Percentiles rank a stretch among this genome's conserved stretches.
Conservation (phyloP, 495 filamentous ascomycete genomes). For the Aspergillus conjunctus region DNA sequence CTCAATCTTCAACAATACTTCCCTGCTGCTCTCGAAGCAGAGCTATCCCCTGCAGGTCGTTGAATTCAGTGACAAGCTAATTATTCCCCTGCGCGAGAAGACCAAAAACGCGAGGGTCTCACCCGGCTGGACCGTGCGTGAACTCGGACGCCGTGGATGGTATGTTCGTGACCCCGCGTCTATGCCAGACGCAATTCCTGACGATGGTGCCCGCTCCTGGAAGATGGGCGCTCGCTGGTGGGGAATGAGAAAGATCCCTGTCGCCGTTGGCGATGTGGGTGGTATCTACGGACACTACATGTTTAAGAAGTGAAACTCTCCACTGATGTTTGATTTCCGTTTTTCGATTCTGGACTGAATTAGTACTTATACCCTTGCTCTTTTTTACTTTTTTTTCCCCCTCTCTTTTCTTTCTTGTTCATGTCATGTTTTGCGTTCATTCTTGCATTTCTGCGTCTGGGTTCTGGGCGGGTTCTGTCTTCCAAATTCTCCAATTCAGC, state of each 20-base stretch:
- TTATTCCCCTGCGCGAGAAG: slow-evolving; percentile 58
- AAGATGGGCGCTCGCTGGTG: slow-evolving; percentile 90
- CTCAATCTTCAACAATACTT: slow-evolving; percentile 62
- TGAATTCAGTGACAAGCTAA: slow-evolving; percentile 74
- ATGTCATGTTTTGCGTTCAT: slow-evolving; percentile 6
- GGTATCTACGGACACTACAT: slow-evolving; percentile 88
- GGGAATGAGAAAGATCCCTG: slow-evolving; percentile 86
- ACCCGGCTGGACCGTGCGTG: slow-evolving; percentile 67
- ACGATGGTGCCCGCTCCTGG: slow-evolving; percentile 66
- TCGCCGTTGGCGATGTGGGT: slow-evolving; percentile 74
- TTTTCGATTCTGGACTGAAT: slow-evolving; percentile 19
- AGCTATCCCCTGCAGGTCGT: slow-evolving; percentile 78
- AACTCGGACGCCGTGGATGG: slow-evolving; percentile 71
- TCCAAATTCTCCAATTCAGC: slow-evolving; percentile 4
- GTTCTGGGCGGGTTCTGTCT: slow-evolving; percentile 14
- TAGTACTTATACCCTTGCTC: slow-evolving; percentile 24
- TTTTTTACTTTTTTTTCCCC: slow-evolving; percentile 21
- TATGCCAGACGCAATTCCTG: slow-evolving; percentile 34
- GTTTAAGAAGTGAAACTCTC: slow-evolving; percentile 62
- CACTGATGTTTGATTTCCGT: neutral
- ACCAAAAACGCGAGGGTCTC: slow-evolving; percentile 50
- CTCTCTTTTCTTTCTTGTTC: slow-evolving; percentile 18
- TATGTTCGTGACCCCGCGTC: slow-evolving; percentile 59
- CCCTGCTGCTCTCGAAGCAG: slow-evolving; percentile 59
- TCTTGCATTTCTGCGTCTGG: slow-evolving; percentile 8